Evolutionary conservation across 2,329 filamentous ascomycete species (phyloP).

Genomic region (Colletotrichum karsti): DNA sequence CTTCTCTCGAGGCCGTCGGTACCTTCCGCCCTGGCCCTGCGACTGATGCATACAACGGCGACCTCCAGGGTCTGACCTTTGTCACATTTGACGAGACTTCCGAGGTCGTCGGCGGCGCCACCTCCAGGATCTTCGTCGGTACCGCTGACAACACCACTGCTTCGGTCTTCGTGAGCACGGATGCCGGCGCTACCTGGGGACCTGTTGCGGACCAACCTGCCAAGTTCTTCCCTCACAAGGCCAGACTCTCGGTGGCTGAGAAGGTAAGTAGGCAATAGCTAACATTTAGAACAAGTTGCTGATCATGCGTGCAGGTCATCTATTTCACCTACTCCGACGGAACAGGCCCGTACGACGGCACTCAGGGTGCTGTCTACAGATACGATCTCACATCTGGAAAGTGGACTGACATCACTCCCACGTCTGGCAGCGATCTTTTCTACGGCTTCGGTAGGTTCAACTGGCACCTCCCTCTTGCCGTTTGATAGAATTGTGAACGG

Average conservation of each 20-base stretch:
- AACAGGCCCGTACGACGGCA: constrained; percentile 65
- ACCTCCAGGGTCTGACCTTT: constrained; percentile 54
- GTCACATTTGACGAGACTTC: constrained; percentile 66
- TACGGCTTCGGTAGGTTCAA: constrained; percentile 56
- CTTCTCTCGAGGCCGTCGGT: constrained; percentile 61
- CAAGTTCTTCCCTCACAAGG: constrained; percentile 63
- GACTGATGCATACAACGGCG: constrained; percentile 49
- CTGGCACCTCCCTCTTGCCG: too few relatives aligned
- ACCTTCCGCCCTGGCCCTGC: constrained; percentile 57
- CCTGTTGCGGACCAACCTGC: constrained; percentile 58
- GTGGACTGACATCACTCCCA: constrained; percentile 67
- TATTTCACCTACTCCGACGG: constrained; percentile 65
- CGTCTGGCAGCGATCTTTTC: constrained; percentile 52
- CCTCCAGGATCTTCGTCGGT: constrained; percentile 65
- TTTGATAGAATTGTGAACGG: too few relatives aligned
- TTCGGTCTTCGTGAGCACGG: constrained; percentile 61
- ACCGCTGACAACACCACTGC: constrained; percentile 60
- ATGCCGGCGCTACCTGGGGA: constrained; percentile 62
- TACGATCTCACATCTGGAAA: constrained; percentile 57
- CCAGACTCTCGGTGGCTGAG: constrained; percentile 57
- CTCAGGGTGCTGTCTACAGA: constrained; percentile 59
- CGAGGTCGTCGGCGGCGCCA: constrained; percentile 51
- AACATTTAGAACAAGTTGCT: not conserved
- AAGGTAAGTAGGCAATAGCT: constrained; percentile 47
- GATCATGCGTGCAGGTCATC: not conserved